Evolutionary conservation across 164 flowering plant genomes (phyloP).

Genomic region (Sedum album): DNA sequence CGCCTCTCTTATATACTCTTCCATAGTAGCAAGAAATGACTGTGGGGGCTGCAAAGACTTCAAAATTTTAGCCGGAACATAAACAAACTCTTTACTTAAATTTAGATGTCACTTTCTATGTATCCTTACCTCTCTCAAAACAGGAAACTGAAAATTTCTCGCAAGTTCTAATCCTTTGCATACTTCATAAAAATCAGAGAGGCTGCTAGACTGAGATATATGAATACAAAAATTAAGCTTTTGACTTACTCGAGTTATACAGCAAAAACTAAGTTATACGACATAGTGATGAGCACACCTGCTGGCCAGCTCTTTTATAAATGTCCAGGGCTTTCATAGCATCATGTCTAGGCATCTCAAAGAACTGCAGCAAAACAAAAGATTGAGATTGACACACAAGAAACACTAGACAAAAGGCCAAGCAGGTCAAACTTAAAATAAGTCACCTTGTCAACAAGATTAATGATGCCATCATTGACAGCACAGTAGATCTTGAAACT

Average conservation of each 20-base stretch:
- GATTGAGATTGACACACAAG: not conserved
- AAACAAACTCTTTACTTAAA: slow-evolving; percentile 4
- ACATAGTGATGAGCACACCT: slow-evolving; percentile 31
- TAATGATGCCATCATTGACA: no score
- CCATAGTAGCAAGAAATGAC: slow-evolving; percentile 83
- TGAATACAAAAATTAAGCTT: not conserved
- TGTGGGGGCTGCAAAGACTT: slow-evolving; percentile 75
- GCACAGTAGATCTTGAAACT: no score
- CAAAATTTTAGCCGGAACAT: not conserved
- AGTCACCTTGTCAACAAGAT: no score
- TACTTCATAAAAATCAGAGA: slow-evolving; percentile 95
- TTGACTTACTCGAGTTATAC: not conserved
- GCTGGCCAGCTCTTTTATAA: slow-evolving; percentile 97
- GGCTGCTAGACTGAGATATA: slow-evolving; percentile 65
- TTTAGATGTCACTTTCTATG: not conserved
- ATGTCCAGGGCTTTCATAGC: no score
- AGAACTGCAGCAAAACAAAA: slow-evolving; percentile 53
- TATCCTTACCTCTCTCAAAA: slow-evolving; percentile 71
- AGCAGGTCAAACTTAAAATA: no score
- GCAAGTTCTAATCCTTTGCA: no score
- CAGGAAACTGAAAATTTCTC: no score
- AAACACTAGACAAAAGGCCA: no score
- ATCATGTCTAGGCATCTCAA: no score
- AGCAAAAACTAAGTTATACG: not conserved
- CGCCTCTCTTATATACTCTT: no score